Base-by-base conservation (phyloP, 257 asterid genomes). In the Solanum appendiculatum region DNA sequence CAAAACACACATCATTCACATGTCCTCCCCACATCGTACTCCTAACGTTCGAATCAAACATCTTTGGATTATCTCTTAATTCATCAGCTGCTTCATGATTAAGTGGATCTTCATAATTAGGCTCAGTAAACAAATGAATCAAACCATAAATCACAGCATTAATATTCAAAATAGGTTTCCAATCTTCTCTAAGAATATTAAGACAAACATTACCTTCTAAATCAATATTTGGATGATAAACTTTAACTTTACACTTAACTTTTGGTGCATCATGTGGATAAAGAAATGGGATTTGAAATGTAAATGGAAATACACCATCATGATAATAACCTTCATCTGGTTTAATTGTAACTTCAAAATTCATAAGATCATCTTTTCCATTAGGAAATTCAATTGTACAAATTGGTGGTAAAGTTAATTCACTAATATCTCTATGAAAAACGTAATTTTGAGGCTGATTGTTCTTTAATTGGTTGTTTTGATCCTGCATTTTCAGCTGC, bases 191-290 rank as follows among this genome's bases (percentile, higher is more conserved):
- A 72, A 95, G 99, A 91, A 96, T 96, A 95, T 96, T 96, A 72
- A 96, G 93, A 92, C 99, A 96, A 54, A 96, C 98, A 89, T 95
- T 96, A 88, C 99, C 99, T 87, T 95, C 99, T 85, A 92, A 87
- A 90, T 96, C 99, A 39, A 96, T 96, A 87, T 93, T 96, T 84
- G 98, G 99, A 92, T 96, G 99, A 90, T 95, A 96, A 18, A 96
- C 98, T 97, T 93, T 95, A 4, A 97, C 93, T 97, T 93, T 95
- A 96, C 96, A 96, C 92, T 96, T 96, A 83, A 96, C 97, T 91
- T 96, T 96, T 14, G 99, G 99, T 77, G 99, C 98, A 87, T 95
- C 98, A 25, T 96, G 98, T 70, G 99, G 99, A 88, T 96, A 96
- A 87, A 95, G 90, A 29, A 95, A 91, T 91, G 99, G 90, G 86